phyloP scores from a whole-genome alignment of 169 alveolate species.

The Plasmodium adleri region DNA sequence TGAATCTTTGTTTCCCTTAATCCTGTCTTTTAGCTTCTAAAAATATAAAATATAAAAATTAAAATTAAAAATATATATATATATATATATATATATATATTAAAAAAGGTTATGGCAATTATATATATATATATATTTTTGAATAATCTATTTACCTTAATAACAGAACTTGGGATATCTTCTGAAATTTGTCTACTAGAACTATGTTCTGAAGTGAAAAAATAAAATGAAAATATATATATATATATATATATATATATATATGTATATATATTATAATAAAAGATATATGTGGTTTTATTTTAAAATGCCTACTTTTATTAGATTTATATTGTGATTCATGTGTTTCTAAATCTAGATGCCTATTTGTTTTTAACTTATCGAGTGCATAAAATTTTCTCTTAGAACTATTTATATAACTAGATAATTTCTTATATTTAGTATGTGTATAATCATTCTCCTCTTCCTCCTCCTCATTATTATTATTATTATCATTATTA shows the following conservation, averaged over 20 bases:
- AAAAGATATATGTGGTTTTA: neutral
- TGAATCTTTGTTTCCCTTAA: constrained; percentile 22
- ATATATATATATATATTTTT: neutral
- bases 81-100: neutral
- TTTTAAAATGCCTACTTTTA: constrained; percentile 69
- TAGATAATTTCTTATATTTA: no score
- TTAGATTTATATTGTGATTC: constrained; percentile 35
- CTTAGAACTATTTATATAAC: constrained; percentile 23
- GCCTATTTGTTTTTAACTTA: constrained; percentile 41
- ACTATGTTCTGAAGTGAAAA: constrained; percentile 20
- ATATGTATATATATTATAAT: neutral
- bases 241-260: neutral
- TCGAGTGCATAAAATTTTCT: constrained; percentile 70
- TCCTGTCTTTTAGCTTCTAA: constrained; percentile 29
- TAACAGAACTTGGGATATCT: constrained; percentile 18
- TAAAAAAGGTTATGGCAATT: neutral
- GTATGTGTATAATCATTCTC: no score
- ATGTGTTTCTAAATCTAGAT: constrained; percentile 35
- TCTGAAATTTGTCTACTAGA: constrained; percentile 50
- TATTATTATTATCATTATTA: neutral
- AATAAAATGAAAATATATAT: neutral
- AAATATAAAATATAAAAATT: constrained; percentile 1
- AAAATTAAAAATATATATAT: neutral
- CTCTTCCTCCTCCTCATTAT: no score
- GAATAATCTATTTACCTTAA: constrained; percentile 26